These are phyloP conservation scores for Aspergillus fructus DNA, from an alignment of 2,329 filamentous ascomycete species.

Conservation along the genomic window DNA sequence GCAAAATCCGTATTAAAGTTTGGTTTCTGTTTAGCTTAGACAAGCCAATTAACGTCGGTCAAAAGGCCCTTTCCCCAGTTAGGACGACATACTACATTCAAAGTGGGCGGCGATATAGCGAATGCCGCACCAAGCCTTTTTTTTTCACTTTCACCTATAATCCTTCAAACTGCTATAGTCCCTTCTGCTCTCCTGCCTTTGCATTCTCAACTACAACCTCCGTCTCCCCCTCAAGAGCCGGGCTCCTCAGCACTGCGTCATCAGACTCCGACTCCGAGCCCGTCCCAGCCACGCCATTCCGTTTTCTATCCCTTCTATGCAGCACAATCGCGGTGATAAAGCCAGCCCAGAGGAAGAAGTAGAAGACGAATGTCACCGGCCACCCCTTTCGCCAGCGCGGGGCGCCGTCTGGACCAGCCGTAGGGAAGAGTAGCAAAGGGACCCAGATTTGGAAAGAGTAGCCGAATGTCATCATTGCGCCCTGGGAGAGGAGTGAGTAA, in stretches of 20 bases:
- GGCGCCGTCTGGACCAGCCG: constrained; percentile 42
- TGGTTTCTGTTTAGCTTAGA: background rate
- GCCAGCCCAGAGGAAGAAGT: constrained; percentile 44
- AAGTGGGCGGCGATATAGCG: background rate
- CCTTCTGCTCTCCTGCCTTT: background rate
- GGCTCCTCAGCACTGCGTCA: background rate
- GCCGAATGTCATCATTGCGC: constrained; percentile 49
- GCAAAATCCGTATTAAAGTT: background rate
- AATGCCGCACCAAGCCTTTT: background rate
- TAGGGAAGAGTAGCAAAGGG: constrained; percentile 45
- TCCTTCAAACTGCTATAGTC: background rate
- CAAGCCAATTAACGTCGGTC: background rate
- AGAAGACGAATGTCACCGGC: constrained; percentile 49
- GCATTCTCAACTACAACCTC: background rate
- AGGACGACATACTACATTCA: background rate
- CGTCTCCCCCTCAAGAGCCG: background rate
- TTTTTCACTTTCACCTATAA: background rate
- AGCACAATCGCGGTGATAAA: constrained; percentile 24
- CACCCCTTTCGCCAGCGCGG: constrained; percentile 52
- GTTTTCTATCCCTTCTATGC: constrained; percentile 19
- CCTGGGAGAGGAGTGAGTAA: constrained; percentile 22
- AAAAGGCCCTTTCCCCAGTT: background rate
- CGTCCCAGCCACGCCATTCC: constrained; percentile 3
- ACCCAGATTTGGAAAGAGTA: constrained; percentile 50
- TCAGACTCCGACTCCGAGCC: background rate